Evolutionary conservation across 192 early-diverging fungal species (phyloP), one percentile per base, ranked within the genome.

Genomic region (Backusella macrospora): DNA sequence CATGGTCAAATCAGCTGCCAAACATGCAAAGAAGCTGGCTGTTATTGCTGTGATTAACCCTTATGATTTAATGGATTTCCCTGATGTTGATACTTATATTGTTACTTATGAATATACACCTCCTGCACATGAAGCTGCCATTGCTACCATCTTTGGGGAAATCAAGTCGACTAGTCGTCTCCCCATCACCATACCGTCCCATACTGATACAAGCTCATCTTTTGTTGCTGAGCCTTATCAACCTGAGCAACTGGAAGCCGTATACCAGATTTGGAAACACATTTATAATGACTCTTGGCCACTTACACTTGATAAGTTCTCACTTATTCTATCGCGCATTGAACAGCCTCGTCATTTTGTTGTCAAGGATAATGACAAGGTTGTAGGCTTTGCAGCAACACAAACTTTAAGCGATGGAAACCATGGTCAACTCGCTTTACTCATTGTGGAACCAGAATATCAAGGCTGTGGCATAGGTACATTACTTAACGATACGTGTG

Each of bases 51-150:
- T 78, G 18, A 78, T 82, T 42, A 82, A 82, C 42, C 80, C 80
- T 18, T 82, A 82, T 66, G 80, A 82, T 73, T 42, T 78, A 0
- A 78, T 73, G 64, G 73, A 48, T 15, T 82, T 78, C 62, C 65
- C 76, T 5, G 76, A 72, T 13, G 29, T 82, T 15, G 70, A 75
- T 38, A 76, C 80, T 7, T 78, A 76, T 43, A 39, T 78, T 16
- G 77, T 78, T 40, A 82, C 80, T 0, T 82, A 78, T 48, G 80
- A 82, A 46, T 78, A 82, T 55, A 76, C 76, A 10, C 73, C 76
- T 26, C 80, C 80, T 48, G 80, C 80, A 0, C 70, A 73, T 39
- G 74, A 82, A 64, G 70, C 80, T 26, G 76, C 73, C 45, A 74
- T 76, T 47, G 47, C 62, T 43, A 9, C 66, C 12, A 52, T 82